phyloP scores from a whole-genome alignment of 2,329 filamentous ascomycete species.

The Aspergillus pseudoviridinutans region DNA sequence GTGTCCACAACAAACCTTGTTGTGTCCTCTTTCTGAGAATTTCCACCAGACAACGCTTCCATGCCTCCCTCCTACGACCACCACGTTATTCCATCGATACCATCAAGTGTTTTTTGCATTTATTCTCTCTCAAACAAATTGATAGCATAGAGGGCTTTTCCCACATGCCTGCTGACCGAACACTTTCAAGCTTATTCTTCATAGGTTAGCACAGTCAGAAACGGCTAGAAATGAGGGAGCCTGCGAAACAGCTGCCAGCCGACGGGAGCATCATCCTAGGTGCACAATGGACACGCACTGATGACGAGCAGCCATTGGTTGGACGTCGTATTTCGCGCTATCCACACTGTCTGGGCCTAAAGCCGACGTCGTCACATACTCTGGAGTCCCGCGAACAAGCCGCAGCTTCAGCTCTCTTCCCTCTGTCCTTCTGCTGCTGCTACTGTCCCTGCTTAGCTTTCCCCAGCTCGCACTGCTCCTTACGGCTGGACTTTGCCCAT shows the following conservation, averaged over 20 bases:
- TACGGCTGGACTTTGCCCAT: not conserved
- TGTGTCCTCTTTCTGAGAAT: not conserved
- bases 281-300: not conserved
- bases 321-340: not conserved
- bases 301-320: not conserved
- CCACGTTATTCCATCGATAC: not conserved
- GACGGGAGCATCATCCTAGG: not conserved
- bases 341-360: not conserved
- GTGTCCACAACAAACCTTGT: not conserved
- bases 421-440: not conserved
- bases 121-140: not conserved
- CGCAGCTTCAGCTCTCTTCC: not conserved
- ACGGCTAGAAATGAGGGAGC: not conserved
- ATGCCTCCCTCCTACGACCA: not conserved
- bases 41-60: not conserved
- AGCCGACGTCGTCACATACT: not conserved
- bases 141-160: not conserved
- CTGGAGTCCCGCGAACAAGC: not conserved
- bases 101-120: not conserved
- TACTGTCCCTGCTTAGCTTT: slow-evolving; percentile 8
- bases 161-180: not conserved
- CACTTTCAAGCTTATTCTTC: not conserved
- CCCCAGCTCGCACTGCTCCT: slow-evolving; percentile 6
- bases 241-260: not conserved
- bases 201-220: not conserved